Evolutionary conservation across 139 green algal genomes (phyloP).

Genomic region (Chlamydomonas urium): DNA sequence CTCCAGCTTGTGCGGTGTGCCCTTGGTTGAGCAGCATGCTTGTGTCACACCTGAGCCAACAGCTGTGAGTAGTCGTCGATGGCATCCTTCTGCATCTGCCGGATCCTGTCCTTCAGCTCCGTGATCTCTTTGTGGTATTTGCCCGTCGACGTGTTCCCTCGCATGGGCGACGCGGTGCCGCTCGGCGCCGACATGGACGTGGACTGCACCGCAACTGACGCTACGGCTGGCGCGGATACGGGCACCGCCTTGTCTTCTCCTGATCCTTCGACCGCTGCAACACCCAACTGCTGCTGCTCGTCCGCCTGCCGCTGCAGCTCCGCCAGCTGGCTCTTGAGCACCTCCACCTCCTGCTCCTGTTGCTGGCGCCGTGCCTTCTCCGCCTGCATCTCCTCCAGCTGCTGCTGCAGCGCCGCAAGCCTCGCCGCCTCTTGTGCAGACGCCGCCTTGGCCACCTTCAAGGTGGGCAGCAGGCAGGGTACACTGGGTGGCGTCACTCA

Average conservation of each 20-base stretch:
- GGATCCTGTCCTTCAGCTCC: slow-evolving; percentile 1
- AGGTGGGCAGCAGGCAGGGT: not conserved
- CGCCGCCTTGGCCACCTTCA: not conserved
- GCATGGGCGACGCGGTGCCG: too few species aligned
- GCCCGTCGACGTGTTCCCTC: too few species aligned
- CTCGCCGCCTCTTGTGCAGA: not conserved
- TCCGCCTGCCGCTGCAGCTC: not conserved
- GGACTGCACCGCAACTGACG: too few species aligned
- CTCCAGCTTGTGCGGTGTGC: too few species aligned
- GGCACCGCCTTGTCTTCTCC: too few species aligned
- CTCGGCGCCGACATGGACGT: too few species aligned
- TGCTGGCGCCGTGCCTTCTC: not conserved
- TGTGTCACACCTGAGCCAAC: slow-evolving; percentile 1
- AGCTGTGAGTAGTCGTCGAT: slow-evolving; percentile 4
- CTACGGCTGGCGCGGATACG: too few species aligned
- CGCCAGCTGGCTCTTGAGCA: not conserved
- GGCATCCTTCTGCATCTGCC: slow-evolving; percentile 2
- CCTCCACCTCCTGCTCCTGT: slow-evolving; percentile 4
- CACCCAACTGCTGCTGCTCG: not conserved
- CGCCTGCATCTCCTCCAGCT: not conserved
- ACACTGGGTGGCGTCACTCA: too few species aligned
- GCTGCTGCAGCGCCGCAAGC: not conserved
- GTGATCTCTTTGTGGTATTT: slow-evolving; percentile 2
- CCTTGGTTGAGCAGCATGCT: too few species aligned
- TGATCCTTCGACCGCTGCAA: too few species aligned